These are phyloP conservation scores for Amaranthus palmeri DNA, from an alignment of 148 eudicot genomes.

Conservation along the genomic window DNA sequence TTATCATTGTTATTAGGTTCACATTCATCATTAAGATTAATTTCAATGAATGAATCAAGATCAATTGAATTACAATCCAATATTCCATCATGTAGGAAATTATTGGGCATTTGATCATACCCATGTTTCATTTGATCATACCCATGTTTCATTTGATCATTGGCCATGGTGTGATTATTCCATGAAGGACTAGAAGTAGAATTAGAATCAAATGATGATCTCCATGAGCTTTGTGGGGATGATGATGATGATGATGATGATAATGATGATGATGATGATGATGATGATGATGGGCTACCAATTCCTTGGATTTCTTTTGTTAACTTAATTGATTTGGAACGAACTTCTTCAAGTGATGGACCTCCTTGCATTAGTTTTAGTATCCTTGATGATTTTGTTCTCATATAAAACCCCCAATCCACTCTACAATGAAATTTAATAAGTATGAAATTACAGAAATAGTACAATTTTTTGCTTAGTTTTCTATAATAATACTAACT, in stretches of 20 bases:
- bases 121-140: not conserved
- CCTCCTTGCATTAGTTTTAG: conserved; percentile 35
- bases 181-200: conserved; percentile 24
- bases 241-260: conserved; percentile 19
- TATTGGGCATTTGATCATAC: not conserved
- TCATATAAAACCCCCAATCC: conserved; percentile 41
- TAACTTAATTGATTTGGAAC: conserved; percentile 37
- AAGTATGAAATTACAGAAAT: not conserved
- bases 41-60: conserved; percentile 17
- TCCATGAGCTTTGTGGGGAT: conserved; percentile 23
- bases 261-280: conserved; percentile 12
- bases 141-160: not conserved
- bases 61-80: conserved; percentile 17
- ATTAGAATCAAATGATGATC: conserved; percentile 26
- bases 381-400: conserved; percentile 33
- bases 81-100: conserved; percentile 9
- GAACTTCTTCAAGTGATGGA: conserved; percentile 28
- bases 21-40: conserved; percentile 8
- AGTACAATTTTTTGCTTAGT: too few species aligned
- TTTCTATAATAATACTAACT: too few species aligned
- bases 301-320: conserved; percentile 45
- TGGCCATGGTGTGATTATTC: not conserved
- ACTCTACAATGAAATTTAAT: conserved; percentile 17
- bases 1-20: conserved; percentile 4
- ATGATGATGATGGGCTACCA: conserved; percentile 30